Evolutionary conservation across 2,329 filamentous ascomycete species (phyloP), one percentile per base, ranked within the genome.

Genomic region (Teratosphaeria destructans): DNA sequence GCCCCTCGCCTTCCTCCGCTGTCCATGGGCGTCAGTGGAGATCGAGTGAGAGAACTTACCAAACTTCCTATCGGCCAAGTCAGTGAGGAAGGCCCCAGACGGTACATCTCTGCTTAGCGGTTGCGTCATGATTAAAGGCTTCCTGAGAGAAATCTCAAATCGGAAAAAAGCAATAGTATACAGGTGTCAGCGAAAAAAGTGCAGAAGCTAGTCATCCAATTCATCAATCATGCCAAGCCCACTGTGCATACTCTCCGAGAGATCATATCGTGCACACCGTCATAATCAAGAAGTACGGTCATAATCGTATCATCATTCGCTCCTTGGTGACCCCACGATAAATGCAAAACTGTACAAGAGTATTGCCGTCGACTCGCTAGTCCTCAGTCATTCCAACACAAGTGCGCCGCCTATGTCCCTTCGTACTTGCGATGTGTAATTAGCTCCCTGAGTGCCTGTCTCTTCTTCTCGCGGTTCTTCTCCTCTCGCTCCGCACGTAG

Each of bases 361-460:
- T 10, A 7, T 49, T n/a, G 8, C 16, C 16, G 23, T 23, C 5
- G 5, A 11, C 16, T n/a, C 43, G 23, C 16, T n/a, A 23, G 8
- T 7, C 16, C 43, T 5, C 5, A 49, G 19, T 19, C 16, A 23
- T 49, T 7, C 4, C 43, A 10, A n/a, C 19, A n/a, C n/a, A n/a
- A n/a, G n/a, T 23, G 16, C 43, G 43, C 23, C 43, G 43, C 23
- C 19, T n/a, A 49, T 19, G 43, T 49, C 23, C 43, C 43, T 23
- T 49, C 43, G 14, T 49, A 54, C 27, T 56, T 32, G 29, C 16
- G 35, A 54, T 57, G 53, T 37, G 43, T 79, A 66, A 86, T 85
- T 59, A 77, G 81, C 59, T 77, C 76, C 63, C 82, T 78, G 56
- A 85, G 71, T 60, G 73, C 76, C 62, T 81, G 76, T 61, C 83